Conservation (phyloP, 345 rosid species). For the Populus simonii region DNA sequence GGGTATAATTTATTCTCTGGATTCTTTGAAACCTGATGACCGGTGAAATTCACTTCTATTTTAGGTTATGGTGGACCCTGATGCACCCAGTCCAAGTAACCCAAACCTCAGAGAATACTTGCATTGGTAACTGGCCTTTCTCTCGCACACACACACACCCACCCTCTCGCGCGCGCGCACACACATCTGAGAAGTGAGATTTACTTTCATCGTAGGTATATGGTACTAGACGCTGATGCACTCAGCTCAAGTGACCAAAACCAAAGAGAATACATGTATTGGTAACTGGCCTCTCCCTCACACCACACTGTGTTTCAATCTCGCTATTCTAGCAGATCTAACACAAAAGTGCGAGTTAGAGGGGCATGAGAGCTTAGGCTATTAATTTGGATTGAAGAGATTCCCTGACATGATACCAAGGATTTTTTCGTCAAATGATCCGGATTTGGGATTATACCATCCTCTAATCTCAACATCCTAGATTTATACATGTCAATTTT, state of each 20-base stretch:
- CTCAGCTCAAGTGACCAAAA: constrained; percentile 67
- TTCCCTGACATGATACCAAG: too few relatives aligned
- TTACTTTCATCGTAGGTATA: constrained; percentile 23
- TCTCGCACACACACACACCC: background rate
- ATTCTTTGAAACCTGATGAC: background rate
- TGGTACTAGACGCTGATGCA: constrained; percentile 71
- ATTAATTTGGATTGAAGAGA: too few relatives aligned
- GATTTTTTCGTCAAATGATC: too few relatives aligned
- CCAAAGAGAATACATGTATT: constrained; percentile 60
- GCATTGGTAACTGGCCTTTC: constrained; percentile 47
- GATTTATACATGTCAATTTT: too few relatives aligned
- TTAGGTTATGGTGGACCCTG: constrained; percentile 77
- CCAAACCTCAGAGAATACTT: constrained; percentile 59
- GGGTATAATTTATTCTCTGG: background rate
- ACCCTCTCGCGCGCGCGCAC: too few relatives aligned
- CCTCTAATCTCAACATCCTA: too few relatives aligned
- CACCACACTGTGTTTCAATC: background rate
- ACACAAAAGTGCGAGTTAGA: too few relatives aligned
- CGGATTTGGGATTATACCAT: too few relatives aligned
- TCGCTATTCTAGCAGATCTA: background rate
- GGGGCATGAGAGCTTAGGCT: too few relatives aligned
- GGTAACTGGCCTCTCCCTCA: constrained; percentile 26
- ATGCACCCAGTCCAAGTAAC: constrained; percentile 73
- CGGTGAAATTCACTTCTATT: background rate
- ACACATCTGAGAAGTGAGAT: too few relatives aligned